Conservation (phyloP, 192 early-diverging fungal genomes). For the Coemansia sp. region DNA sequence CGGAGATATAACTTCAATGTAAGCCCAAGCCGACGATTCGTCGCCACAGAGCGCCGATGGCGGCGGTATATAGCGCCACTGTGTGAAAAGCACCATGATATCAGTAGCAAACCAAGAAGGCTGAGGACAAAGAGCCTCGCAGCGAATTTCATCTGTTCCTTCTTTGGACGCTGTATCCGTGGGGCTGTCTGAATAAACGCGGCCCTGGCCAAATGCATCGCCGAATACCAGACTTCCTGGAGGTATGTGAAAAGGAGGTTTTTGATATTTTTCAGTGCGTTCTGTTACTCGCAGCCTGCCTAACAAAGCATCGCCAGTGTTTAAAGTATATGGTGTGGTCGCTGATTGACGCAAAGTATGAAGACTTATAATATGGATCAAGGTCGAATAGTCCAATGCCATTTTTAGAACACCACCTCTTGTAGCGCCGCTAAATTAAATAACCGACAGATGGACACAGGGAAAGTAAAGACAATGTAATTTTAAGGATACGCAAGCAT, state of each 20-base stretch:
- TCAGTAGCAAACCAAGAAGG: conserved; percentile 22
- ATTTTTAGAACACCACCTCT: background rate
- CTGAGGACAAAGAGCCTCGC: conserved; percentile 14
- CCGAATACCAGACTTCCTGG: conserved; percentile 26
- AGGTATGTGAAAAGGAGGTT: conserved; percentile 16
- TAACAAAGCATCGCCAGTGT: conserved; percentile 19
- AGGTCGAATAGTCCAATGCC: background rate
- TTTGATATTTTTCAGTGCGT: conserved; percentile 15
- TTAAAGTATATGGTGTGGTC: background rate
- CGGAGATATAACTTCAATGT: conserved; percentile 27
- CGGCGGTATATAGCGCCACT: conserved; percentile 37
- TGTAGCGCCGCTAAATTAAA: background rate
- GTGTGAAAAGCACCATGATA: conserved; percentile 21
- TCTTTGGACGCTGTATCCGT: background rate
- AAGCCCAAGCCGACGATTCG: conserved; percentile 12
- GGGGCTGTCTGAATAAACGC: background rate
- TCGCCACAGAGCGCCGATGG: conserved; percentile 7
- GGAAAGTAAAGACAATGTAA: background rate
- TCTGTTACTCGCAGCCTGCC: conserved; percentile 30
- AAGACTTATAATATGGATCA: background rate
- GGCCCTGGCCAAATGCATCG: background rate
- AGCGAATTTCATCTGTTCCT: conserved; percentile 16
- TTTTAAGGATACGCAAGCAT: background rate
- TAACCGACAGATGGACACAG: background rate
- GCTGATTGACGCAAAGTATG: background rate